Evolutionary conservation across 805 yeast species (phyloP).

Genomic region (Cyberlindnera mycetangii): DNA sequence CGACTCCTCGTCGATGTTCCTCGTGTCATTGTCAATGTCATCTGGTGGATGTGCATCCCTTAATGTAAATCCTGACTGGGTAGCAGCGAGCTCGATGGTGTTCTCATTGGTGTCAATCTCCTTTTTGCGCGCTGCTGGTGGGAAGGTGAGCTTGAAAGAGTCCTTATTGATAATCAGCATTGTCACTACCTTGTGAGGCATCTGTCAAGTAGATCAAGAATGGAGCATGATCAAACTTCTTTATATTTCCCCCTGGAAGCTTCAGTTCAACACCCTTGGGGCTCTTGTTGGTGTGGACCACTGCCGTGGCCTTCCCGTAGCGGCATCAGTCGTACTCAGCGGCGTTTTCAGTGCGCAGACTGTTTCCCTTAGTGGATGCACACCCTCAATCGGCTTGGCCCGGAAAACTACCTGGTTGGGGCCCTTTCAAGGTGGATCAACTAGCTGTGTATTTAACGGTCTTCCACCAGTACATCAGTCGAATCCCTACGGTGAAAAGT

Average conservation of each 20-base stretch:
- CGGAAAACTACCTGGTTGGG: background rate
- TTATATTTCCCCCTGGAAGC: too few species aligned
- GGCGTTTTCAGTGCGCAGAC: conserved; percentile 13
- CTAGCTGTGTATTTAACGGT: too few species aligned
- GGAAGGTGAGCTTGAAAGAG: conserved; percentile 7
- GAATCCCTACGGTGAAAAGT: too few species aligned
- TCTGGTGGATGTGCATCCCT: background rate
- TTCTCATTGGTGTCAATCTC: conserved; percentile 1
- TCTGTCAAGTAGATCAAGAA: background rate
- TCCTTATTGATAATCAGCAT: conserved; percentile 6
- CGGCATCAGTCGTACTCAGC: background rate
- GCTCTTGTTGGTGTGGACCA: too few species aligned
- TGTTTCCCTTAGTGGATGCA: conserved; percentile 15
- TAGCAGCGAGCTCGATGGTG: conserved; percentile 10
- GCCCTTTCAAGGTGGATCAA: too few species aligned
- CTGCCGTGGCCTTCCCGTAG: conserved; percentile 5
- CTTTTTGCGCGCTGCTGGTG: conserved; percentile 6
- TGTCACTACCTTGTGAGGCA: background rate
- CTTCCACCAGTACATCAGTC: too few species aligned
- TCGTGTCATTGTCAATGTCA: background rate
- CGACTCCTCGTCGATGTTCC: conserved; percentile 1
- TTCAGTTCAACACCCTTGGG: too few species aligned
- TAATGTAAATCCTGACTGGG: conserved; percentile 10
- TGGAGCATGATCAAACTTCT: too few species aligned
- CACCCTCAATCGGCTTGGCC: background rate